phyloP scores from a whole-genome alignment of 1,139 yeast genomes.

The Magnusiomyces tetraspermus region DNA sequence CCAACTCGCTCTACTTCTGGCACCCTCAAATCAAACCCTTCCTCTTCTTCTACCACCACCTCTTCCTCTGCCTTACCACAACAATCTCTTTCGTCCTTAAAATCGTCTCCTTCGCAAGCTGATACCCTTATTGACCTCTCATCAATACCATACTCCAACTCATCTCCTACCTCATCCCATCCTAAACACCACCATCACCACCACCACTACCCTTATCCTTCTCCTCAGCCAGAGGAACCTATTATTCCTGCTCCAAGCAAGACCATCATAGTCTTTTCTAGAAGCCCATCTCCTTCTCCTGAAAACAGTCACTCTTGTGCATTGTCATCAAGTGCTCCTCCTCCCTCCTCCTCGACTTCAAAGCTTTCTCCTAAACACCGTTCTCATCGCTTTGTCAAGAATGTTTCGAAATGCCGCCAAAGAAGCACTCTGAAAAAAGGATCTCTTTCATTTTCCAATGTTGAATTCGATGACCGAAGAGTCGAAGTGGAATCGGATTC shows the following conservation, averaged over 20 bases:
- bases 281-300: neutral
- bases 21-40: neutral
- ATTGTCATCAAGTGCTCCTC: neutral
- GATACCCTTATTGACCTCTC: neutral
- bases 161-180: neutral
- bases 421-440: neutral
- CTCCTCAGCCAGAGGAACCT: neutral
- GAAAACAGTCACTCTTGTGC: neutral
- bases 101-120: neutral
- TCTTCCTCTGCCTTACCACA: neutral
- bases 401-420: neutral
- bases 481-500: neutral
- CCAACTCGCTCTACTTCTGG: neutral
- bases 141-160: neutral
- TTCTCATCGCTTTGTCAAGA: neutral
- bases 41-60: neutral
- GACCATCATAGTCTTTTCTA: neutral
- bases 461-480: neutral
- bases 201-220: neutral
- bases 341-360: neutral
- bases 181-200: neutral
- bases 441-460: neutral
- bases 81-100: neutral
- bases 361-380: neutral
- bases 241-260: neutral